phyloP scores from a whole-genome alignment of 2,329 filamentous ascomycete genomes.

The Thielaviopsis musarum region DNA sequence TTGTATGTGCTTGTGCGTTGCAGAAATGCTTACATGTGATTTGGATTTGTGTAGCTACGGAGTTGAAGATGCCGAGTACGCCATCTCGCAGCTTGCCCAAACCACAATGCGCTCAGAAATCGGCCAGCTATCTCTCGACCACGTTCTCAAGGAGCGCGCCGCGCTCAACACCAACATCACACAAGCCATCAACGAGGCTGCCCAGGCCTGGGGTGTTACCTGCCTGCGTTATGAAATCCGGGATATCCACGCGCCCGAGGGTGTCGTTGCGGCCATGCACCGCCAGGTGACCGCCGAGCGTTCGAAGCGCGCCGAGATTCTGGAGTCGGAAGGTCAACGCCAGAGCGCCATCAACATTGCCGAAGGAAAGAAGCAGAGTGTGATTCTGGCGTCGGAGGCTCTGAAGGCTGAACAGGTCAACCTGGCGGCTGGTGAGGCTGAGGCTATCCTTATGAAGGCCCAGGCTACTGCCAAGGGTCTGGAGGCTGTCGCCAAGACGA shows the following conservation, averaged over 20 bases:
- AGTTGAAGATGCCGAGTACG: constrained; percentile 96
- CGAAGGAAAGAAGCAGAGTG: constrained; percentile 90
- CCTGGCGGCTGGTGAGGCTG: constrained; percentile 76
- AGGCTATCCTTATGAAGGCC: constrained; percentile 79
- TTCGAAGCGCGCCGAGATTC: constrained; percentile 91
- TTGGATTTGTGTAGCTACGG: constrained; percentile 54
- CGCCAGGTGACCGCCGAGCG: constrained; percentile 93
- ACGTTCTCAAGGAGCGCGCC: constrained; percentile 92
- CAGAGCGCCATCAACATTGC: constrained; percentile 98
- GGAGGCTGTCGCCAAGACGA: constrained; percentile 64
- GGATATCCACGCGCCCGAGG: constrained; percentile 88
- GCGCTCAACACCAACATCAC: constrained; percentile 97
- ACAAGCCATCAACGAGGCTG: constrained; percentile 95
- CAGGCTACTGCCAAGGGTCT: constrained; percentile 76
- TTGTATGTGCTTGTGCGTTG: background rate
- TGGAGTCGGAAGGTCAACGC: constrained; percentile 91
- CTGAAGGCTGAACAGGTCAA: constrained; percentile 85
- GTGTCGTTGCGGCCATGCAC: constrained; percentile 95
- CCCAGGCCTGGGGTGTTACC: constrained; percentile 89
- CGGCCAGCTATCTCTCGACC: constrained; percentile 86
- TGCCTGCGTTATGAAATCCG: constrained; percentile 96
- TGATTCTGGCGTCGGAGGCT: constrained; percentile 90
- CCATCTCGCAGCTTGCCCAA: constrained; percentile 92
- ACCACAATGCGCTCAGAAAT: constrained; percentile 99
- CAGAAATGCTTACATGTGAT: background rate